Base-by-base conservation (phyloP, 2,329 filamentous ascomycete genomes). In the Paraphaeosphaeria sporulosa region DNA sequence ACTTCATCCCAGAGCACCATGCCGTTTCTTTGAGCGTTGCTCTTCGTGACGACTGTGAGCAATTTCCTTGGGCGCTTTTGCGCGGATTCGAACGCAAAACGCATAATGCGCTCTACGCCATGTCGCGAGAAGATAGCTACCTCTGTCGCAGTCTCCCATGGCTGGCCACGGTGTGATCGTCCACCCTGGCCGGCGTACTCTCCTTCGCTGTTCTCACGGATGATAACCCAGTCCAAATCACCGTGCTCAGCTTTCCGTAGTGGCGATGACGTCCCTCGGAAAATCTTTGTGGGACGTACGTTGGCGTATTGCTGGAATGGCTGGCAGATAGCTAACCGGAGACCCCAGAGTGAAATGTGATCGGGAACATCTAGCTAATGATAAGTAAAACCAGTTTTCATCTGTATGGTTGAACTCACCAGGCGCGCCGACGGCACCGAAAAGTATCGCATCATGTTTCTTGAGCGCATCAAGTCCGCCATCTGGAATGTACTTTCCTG, bases 1-100 rank as follows among this genome's bases (percentile, higher is more conserved):
- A 89, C 81, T 65, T 89, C 86, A 67, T 90, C 87, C 88, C 87
- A 90, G 59, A 90, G 81, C 0, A 90, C 87, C 87, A 90, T 88
- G 0, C 87, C 87, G 56, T 89, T 88, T 0, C 87, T 80, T 74
- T 89, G 87, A 0, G 87, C 87, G 70, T 90, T 90, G 47, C 84
- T 87, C 77, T 90, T 90, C 0, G 87, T 89, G 3, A 89, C 87
- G 1, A 89, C 83, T 0, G 87, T 89, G 36, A 90, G 68, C 12
- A 83, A 77, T 76, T 87, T 89, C 43, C 84, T 80, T 0, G 85
- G 84, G 3, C 87, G 77, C 64, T 80, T 83, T 62, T 81, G 83
- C 0, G 87, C 87, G 4, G 81, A 83, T 72, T 89, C 85, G 64
- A 89, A 90, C 0, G 87, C 86, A 59, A 89, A 89, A 0, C 86